Evolutionary conservation across 371 early-diverging fungal species (phyloP).

Genomic region (Mortierella sp.): DNA sequence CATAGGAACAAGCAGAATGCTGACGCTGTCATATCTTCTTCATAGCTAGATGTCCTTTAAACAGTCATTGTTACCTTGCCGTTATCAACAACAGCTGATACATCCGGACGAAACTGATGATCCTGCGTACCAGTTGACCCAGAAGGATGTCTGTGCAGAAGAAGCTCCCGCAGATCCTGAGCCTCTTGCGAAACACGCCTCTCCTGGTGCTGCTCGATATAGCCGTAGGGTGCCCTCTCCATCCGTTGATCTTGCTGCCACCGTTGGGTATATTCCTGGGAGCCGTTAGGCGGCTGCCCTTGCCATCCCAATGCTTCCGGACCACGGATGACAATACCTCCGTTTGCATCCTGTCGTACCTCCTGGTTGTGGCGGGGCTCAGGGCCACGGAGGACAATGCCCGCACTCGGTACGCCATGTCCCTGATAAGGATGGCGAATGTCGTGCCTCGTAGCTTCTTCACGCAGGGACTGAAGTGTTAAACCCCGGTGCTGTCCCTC

Average conservation of each 20-base stretch:
- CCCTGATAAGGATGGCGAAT: background rate
- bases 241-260: constrained; percentile 8
- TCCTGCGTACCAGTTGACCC: background rate
- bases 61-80: too few relatives aligned
- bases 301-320: background rate
- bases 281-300: background rate
- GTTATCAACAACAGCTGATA: too few relatives aligned
- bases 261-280: constrained; percentile 1
- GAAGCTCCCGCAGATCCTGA: constrained; percentile 19
- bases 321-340: constrained; percentile 20
- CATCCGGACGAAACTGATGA: too few relatives aligned
- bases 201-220: background rate
- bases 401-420: background rate
- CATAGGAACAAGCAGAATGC: too few relatives aligned
- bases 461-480: constrained; percentile 28
- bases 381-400: background rate
- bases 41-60: too few relatives aligned
- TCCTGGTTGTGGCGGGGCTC: background rate
- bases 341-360: background rate
- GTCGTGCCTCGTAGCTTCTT: constrained; percentile 12
- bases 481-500: constrained; percentile 21
- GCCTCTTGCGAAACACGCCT: constrained; percentile 14
- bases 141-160: constrained; percentile 9
- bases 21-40: too few relatives aligned
- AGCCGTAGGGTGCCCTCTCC: background rate